Percentiles rank a stretch among this genome's conserved stretches.
Evolutionary conservation across 768 basidiomycete genomes (phyloP).

Genomic region (Tubosaeta sp.): DNA sequence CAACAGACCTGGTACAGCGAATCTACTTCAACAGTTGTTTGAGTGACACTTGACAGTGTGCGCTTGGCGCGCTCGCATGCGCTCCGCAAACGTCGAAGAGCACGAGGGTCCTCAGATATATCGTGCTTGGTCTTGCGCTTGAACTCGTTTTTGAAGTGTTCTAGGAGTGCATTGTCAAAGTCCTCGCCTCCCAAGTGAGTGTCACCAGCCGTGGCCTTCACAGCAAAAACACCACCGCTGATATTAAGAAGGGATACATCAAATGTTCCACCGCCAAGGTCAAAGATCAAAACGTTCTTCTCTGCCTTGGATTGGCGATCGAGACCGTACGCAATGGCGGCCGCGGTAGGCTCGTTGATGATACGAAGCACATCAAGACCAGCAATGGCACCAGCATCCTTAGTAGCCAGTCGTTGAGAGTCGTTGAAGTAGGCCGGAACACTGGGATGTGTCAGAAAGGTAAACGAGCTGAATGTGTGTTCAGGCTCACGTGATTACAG

Average conservation of each 20-base stretch:
- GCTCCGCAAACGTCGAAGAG: slow-evolving; percentile 89
- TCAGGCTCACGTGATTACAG: slow-evolving; percentile 85
- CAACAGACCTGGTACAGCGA: slow-evolving; percentile 83
- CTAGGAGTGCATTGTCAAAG: slow-evolving; percentile 96
- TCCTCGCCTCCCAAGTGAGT: slow-evolving; percentile 99
- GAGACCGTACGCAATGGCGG: slow-evolving; percentile 97
- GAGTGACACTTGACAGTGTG: slow-evolving; percentile 95
- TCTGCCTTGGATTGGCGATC: slow-evolving; percentile 93
- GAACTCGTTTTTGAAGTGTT: slow-evolving; percentile 99
- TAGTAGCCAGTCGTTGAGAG: slow-evolving; percentile 98
- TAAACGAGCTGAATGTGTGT: slow-evolving; percentile 1
- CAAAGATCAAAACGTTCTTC: slow-evolving; percentile 99
- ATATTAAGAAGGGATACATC: slow-evolving; percentile 99
- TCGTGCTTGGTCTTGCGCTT: slow-evolving; percentile 96
- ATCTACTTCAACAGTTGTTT: slow-evolving; percentile 99
- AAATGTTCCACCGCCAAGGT: slow-evolving; percentile 99
- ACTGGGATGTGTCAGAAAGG: slow-evolving; percentile 31
- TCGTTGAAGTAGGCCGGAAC: slow-evolving; percentile 99
- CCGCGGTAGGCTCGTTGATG: slow-evolving; percentile 99
- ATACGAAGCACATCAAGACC: slow-evolving; percentile 99
- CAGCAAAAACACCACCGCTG: slow-evolving; percentile 96
- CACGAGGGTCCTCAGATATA: slow-evolving; percentile 95
- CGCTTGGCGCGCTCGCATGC: slow-evolving; percentile 99
- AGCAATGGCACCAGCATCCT: slow-evolving; percentile 97
- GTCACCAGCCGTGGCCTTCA: slow-evolving; percentile 99